Percentiles rank a stretch among this genome's conserved stretches.
phyloP scores from a whole-genome alignment of 768 basidiomycete species.

The Leccinum rimulosum region DNA sequence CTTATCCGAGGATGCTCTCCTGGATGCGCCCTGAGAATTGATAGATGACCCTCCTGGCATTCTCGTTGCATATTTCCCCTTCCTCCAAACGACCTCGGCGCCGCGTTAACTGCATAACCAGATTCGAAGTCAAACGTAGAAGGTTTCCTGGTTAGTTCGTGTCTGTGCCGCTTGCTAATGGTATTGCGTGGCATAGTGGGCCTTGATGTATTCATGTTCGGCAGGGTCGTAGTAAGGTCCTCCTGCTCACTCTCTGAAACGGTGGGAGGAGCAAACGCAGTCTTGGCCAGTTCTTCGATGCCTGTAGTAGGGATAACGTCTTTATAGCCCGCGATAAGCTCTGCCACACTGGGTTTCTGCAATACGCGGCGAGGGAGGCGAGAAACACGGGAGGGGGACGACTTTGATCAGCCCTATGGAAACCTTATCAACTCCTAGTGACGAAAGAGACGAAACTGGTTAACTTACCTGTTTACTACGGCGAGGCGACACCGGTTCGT shows the following conservation, averaged over 20 bases:
- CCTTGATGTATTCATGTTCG: conserved; percentile 19
- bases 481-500: conserved; percentile 18
- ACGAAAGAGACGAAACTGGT: neutral
- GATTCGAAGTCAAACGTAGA: conserved; percentile 86
- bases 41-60: conserved; percentile 41
- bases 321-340: conserved; percentile 80
- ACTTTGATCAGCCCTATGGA: conserved; percentile 21
- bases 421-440: conserved; percentile 8
- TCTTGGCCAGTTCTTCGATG: conserved; percentile 67
- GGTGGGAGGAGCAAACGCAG: conserved; percentile 52
- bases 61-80: conserved; percentile 46
- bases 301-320: conserved; percentile 72
- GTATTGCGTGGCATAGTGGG: conserved; percentile 35
- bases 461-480: conserved; percentile 28
- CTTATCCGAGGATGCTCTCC: conserved; percentile 75
- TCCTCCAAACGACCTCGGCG: conserved; percentile 51
- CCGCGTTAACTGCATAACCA: conserved; percentile 88
- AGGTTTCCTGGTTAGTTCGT: conserved; percentile 47
- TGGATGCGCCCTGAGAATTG: conserved; percentile 61
- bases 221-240: conserved; percentile 33
- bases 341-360: conserved; percentile 71
- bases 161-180: conserved; percentile 47
- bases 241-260: conserved; percentile 86
- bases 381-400: conserved; percentile 40
- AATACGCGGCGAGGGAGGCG: conserved; percentile 60